phyloP scores from a whole-genome alignment of 805 yeast genomes.

The Monosporozyma unispora region DNA sequence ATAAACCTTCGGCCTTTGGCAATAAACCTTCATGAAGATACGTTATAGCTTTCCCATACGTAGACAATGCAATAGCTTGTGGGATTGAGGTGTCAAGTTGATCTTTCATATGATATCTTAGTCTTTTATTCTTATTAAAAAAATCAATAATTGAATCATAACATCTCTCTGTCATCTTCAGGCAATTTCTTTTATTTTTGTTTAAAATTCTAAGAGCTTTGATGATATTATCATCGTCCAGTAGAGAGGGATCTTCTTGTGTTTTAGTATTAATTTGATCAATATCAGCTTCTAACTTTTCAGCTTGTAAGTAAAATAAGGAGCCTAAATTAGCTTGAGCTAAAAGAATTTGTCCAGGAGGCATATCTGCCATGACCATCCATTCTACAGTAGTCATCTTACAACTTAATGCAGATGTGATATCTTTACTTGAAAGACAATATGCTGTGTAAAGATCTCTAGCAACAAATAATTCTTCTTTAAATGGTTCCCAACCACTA shows the following conservation, averaged over 20 bases:
- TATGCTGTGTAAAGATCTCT: conserved; percentile 69
- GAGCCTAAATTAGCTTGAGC: conserved; percentile 66
- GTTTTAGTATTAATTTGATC: conserved; percentile 24
- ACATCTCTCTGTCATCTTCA: conserved; percentile 32
- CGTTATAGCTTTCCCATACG: conserved; percentile 80
- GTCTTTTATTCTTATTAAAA: conserved; percentile 30
- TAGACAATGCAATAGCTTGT: conserved; percentile 69
- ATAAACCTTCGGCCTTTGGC: conserved; percentile 47
- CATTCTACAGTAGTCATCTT: conserved; percentile 57
- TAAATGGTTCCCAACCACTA: conserved; percentile 61
- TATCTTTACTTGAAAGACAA: conserved; percentile 61
- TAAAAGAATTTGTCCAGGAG: conserved; percentile 53
- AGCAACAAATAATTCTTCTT: conserved; percentile 69
- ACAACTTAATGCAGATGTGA: conserved; percentile 48
- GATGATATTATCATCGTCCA: conserved; percentile 19
- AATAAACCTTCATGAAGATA: conserved; percentile 50
- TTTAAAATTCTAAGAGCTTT: conserved; percentile 19
- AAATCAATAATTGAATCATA: conserved; percentile 37
- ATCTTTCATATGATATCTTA: conserved; percentile 27
- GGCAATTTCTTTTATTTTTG: conserved; percentile 24
- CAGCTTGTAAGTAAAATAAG: conserved; percentile 57
- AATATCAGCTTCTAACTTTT: conserved; percentile 46
- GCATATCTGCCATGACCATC: conserved; percentile 66
- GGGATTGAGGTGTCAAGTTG: conserved; percentile 38
- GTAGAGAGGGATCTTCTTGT: conserved; percentile 13